Evolutionary conservation across 805 yeast genomes (phyloP), one percentile per base, ranked within the genome.

Genomic region (Kodamaea laetipori): DNA sequence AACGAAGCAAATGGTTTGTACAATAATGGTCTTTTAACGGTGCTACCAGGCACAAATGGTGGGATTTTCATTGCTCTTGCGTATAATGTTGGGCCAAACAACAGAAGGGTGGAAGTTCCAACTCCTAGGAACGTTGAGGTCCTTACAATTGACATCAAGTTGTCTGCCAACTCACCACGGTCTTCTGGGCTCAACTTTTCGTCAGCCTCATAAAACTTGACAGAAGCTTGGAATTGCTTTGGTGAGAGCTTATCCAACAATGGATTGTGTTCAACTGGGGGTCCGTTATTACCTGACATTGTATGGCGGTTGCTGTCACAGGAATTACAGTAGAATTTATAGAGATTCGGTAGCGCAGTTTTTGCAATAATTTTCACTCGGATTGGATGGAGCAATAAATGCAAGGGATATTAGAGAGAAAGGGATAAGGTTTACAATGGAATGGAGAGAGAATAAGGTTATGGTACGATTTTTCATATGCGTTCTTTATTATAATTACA

Each of bases 191-290:
- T 55, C 37, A 71, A 56, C 23, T 53, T 45, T 25, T 59, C 65
- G 50, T 71, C 76, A 3, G 73, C 74, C 47, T 70, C 69, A 48
- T 68, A 70, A 47, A 71, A 71, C 15, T 56, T 46, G 30, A 69
- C 63, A 43, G 64, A 57, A n/a, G 70, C 68, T 23, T 67, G 52
- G 51, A 69, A 61, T 46, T 68, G 69, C n/a, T 55, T 50, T 2
- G 67, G 66, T 6, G 61, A 53, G 23, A 69, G 56, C 41, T 52
- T 56, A 19, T 58, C 51, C 24, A 52, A 43, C 26, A 64, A 49
- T 3, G 71, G 71, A 36, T 64, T 64, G 31, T 33, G 32, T 12
- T 30, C 23, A 27, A n/a, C n/a, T n/a, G 15, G 6, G 34, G 18
- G 16, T 13, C 18, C 16, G 43, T 19, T 9, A 32, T 39, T 21